Evolutionary conservation across 2,329 filamentous ascomycete species (phyloP), one percentile per base, ranked within the genome.

Genomic region (Canariomyces notabilis): DNA sequence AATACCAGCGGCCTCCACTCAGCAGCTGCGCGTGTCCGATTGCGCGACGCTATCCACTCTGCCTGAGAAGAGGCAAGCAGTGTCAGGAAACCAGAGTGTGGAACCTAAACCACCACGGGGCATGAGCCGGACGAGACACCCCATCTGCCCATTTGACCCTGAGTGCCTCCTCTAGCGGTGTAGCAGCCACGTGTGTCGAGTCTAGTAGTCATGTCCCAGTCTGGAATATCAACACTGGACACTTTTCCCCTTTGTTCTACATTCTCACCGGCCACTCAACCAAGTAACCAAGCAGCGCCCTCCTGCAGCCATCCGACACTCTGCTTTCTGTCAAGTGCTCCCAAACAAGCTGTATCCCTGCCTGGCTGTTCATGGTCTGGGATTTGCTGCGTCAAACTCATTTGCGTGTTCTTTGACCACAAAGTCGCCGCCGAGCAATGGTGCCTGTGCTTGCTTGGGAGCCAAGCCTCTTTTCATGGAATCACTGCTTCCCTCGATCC

Each of bases 161-260:
- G 18, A 15, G 18, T 19, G 12, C 23, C 26, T 22, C 23, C 26
- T 19, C n/a, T 32, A 46, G 48, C 48, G 43, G 44, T 50, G 48
- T 46, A 41, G 36, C 43, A 46, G 48, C 48, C 72, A 75, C 71
- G 69, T 75, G 72, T 74, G 71, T 73, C 74, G 74, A 77, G 74
- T 77, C 73, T 69, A 70, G 66, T 61, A 66, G 68, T 64, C 59
- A 62, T 57, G 46, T 46, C 8, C 36, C 42, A 60, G 59, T 58
- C 61, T 60, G 51, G 61, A 59, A 61, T 62, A 59, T 60, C 59
- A 59, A 62, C 59, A 60, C 54, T 61, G 62, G 52, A 55, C 56
- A 57, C 57, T 54, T 57, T 51, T 52, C 64, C 66, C 69, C 71
- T 74, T 74, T 74, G 71, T 74, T 69, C 62, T 62, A 64, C 62